Conservation (phyloP, 108 stramenopile genomes). For the Phaeodactylum tricornutum region DNA sequence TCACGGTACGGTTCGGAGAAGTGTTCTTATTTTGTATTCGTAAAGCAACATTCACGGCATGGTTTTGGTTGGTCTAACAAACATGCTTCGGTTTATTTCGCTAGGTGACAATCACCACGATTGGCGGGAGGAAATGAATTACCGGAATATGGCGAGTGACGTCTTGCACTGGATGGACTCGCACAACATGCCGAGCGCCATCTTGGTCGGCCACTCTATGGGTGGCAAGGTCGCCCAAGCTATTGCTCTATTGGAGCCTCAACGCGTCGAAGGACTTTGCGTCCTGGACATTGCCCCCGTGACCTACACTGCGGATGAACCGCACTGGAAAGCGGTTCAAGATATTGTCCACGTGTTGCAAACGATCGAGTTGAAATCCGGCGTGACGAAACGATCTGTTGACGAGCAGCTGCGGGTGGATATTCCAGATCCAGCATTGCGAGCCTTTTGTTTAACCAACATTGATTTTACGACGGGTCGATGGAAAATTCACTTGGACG, state of each 20-base stretch:
- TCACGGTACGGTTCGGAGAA: constrained; percentile 59
- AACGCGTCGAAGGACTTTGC: constrained; percentile 72
- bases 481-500: constrained; percentile 82
- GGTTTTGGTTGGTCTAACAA: neutral
- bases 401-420: constrained; percentile 42
- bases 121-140: constrained; percentile 79
- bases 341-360: constrained; percentile 69
- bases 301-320: constrained; percentile 37
- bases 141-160: constrained; percentile 81
- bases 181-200: constrained; percentile 36
- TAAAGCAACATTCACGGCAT: neutral
- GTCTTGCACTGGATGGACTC: constrained; percentile 63
- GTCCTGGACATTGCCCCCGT: constrained; percentile 92
- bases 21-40: constrained; percentile 5
- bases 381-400: constrained; percentile 42
- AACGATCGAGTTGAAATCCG: constrained; percentile 20
- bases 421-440: constrained; percentile 71
- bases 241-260: constrained; percentile 67
- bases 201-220: constrained; percentile 88
- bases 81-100: no score
- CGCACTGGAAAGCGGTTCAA: constrained; percentile 74
- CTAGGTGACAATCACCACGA: constrained; percentile 27
- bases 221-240: constrained; percentile 90
- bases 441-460: constrained; percentile 88
- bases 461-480: constrained; percentile 35